phyloP scores from a whole-genome alignment of 345 rosid species.

The Psidium friedrichsthalianum region DNA sequence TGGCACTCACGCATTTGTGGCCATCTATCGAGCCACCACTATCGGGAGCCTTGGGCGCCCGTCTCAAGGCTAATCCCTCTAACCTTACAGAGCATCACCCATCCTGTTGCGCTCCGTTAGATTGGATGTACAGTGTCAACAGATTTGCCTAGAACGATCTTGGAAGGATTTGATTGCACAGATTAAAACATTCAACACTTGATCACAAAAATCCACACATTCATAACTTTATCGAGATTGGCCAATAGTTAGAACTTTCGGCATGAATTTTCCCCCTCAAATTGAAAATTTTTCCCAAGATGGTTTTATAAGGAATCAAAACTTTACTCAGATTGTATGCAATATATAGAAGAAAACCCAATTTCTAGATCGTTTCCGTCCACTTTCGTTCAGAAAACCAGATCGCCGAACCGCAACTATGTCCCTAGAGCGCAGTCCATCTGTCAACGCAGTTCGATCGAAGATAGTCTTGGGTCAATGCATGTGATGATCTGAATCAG shows the following conservation, averaged over 20 bases:
- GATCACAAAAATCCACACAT: neutral
- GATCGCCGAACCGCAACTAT: neutral
- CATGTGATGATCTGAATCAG: neutral
- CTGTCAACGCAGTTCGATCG: neutral
- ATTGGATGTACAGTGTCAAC: rapidly evolving
- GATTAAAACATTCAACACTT: neutral
- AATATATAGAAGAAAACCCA: neutral
- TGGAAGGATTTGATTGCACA: neutral
- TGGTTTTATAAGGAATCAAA: neutral
- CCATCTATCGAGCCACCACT: too few species aligned
- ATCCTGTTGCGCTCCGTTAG: neutral
- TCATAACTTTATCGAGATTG: neutral
- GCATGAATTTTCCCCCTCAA: neutral
- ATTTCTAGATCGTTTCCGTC: neutral
- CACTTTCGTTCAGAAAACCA: neutral
- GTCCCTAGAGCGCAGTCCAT: neutral
- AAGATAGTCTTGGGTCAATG: neutral
- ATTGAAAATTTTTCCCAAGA: neutral
- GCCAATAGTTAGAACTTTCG: neutral
- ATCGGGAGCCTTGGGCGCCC: too few species aligned
- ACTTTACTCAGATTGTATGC: neutral
- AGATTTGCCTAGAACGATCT: neutral
- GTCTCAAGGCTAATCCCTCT: too few species aligned
- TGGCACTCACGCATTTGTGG: too few species aligned
- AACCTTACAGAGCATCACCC: too few species aligned